These are phyloP conservation scores for Xylaria cubensis DNA, from an alignment of 495 filamentous ascomycete genomes.

Conservation along the genomic window DNA sequence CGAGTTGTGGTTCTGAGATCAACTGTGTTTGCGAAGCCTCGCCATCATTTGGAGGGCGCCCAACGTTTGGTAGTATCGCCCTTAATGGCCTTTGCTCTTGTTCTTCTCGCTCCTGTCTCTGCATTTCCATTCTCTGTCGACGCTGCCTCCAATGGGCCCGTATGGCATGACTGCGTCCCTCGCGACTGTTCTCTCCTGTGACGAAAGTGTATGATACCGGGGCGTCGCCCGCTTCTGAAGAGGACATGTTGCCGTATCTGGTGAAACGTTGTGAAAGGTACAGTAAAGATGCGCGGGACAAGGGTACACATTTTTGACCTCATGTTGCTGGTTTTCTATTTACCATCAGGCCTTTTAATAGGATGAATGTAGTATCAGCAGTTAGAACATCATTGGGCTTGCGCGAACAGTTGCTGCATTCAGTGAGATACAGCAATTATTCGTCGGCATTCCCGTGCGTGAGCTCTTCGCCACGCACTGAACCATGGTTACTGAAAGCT, in stretches of 20 bases:
- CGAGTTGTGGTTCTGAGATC: not conserved
- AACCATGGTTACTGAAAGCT: not conserved
- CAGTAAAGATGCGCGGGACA: not conserved
- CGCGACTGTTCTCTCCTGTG: constrained; percentile 3
- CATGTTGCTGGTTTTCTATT: not conserved
- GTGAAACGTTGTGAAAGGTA: not conserved
- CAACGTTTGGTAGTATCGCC: not conserved
- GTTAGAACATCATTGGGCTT: not conserved
- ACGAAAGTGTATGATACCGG: constrained; percentile 13
- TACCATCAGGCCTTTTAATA: not conserved
- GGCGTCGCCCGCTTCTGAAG: constrained; percentile 9
- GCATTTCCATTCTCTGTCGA: constrained; percentile 18
- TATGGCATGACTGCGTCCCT: constrained; percentile 20
- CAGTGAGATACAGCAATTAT: not conserved
- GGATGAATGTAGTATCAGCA: not conserved
- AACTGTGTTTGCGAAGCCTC: not conserved
- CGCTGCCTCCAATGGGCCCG: constrained; percentile 23
- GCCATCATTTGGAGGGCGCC: not conserved
- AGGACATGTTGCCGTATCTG: not conserved
- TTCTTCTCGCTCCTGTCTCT: constrained; percentile 14
- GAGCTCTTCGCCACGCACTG: not conserved
- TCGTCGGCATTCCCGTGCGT: constrained; percentile 4
- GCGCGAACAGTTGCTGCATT: not conserved
- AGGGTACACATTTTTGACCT: not conserved
- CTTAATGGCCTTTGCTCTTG: constrained; percentile 11